Evolutionary conservation across 768 basidiomycete genomes (phyloP), one percentile per base, ranked within the genome.

Genomic region (Lactarius psammicola): DNA sequence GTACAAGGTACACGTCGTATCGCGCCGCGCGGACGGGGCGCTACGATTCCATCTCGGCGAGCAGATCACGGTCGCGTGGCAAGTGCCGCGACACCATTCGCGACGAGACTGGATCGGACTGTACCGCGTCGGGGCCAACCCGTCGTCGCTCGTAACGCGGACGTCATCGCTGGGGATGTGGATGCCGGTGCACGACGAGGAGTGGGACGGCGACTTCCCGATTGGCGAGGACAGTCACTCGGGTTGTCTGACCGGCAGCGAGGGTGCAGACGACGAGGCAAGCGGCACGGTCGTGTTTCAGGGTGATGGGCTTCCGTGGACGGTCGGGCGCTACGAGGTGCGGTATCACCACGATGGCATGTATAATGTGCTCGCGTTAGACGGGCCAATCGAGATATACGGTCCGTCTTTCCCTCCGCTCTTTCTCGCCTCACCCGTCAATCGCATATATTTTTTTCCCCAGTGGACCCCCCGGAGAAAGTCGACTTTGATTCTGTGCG

Each of bases 331-430:
- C 59, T 99, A 98, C 74, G 97, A 99, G 81, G 87, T 93, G 71
- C 77, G 94, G 3, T 95, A 95, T 74, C 97, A 99, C 72, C 95
- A 98, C 72, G 94, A 97, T 75, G 95, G 94, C 56, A 98, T 95
- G 75, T 92, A 99, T 77, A 97, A 95, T 75, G 97, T 98, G 63
- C 90, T 98, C 85, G 85, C 87, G 60, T 73, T 89, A 60, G 87
- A 90, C 56, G 90, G 88, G 2, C 93, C 94, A 9, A 79, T 98
- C 64, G 94, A 97, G 74, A 87, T 99, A 36, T 92, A 87, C 67
- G 90, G 96, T 94, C 68, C 63, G 90, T 78, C 10, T 33, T 15
- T n/a, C 3, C 1, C 3, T 13, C 23, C 4, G 33, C 59, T 31
- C 38, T 49, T 44, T 13, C 30, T 30, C n/a, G 13, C 28, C 69